These are phyloP conservation scores for Komagataella mondaviorum DNA, from an alignment of 805 yeast species.

Conservation along the genomic window DNA sequence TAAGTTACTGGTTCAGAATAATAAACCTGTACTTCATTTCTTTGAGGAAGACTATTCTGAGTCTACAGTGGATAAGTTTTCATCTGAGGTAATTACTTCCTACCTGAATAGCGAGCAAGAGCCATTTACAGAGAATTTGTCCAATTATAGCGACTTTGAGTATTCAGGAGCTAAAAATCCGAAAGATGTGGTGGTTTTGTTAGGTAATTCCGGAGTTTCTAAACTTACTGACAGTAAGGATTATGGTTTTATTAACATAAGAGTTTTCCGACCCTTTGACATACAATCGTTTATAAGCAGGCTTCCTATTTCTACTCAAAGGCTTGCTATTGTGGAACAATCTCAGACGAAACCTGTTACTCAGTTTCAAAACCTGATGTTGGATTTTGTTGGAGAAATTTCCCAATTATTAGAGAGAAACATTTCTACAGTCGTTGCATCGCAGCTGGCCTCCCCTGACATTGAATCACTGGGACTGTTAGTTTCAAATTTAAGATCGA, in stretches of 20 bases:
- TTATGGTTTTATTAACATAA: constrained; percentile 39
- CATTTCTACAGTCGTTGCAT: constrained; percentile 42
- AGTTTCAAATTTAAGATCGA: constrained; percentile 35
- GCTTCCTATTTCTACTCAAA: constrained; percentile 41
- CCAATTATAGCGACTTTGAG: constrained; percentile 24
- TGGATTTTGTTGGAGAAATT: constrained; percentile 60
- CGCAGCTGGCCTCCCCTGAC: constrained; percentile 32
- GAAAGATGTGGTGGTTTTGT: constrained; percentile 38
- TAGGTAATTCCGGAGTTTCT: constrained; percentile 45
- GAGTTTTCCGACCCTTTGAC: constrained; percentile 65
- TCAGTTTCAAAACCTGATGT: constrained; percentile 30
- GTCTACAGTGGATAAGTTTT: constrained; percentile 5
- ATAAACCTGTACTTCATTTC: constrained; percentile 62
- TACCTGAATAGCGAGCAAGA: not conserved
- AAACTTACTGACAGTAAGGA: constrained; percentile 13
- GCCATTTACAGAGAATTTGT: not conserved
- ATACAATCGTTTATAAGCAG: constrained; percentile 31
- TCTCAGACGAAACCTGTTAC: constrained; percentile 21
- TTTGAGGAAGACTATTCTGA: constrained; percentile 16
- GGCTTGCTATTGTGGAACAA: constrained; percentile 39
- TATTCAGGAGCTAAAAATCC: constrained; percentile 27
- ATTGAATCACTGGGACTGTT: constrained; percentile 32
- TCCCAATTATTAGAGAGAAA: constrained; percentile 28
- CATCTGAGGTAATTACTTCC: not conserved
- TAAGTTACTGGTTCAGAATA: constrained; percentile 32